Conservation (phyloP, 768 basidiomycete species). For the Amyloporia xantha region DNA sequence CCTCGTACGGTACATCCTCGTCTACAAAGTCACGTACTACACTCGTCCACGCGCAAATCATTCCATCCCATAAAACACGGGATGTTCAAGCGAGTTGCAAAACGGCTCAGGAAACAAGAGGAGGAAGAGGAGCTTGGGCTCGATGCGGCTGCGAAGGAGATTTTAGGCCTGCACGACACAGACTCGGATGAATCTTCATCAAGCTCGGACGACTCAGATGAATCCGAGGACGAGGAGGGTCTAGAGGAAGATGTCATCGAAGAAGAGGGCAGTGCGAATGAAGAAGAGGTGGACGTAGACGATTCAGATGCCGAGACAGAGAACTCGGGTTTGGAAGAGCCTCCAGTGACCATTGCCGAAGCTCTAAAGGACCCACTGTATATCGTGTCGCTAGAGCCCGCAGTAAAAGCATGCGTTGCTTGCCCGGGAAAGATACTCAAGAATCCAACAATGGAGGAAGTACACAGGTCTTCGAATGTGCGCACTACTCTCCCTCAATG, state of each 20-base stretch:
- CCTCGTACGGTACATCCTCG: no score
- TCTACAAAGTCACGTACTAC: no score
- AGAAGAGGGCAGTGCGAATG: slow-evolving; percentile 22
- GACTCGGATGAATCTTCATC: slow-evolving; percentile 64
- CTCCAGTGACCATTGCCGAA: slow-evolving; percentile 47
- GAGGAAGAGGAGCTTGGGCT: slow-evolving; percentile 61
- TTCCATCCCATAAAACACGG: no score
- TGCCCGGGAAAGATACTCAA: slow-evolving; percentile 75
- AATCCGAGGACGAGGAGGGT: slow-evolving; percentile 16
- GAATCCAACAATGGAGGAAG: slow-evolving; percentile 43
- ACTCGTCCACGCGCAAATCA: no score
- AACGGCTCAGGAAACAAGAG: slow-evolving; percentile 51
- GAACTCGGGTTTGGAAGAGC: slow-evolving; percentile 23
- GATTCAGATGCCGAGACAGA: slow-evolving; percentile 16
- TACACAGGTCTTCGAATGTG: slow-evolving; percentile 60
- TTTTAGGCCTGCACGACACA: slow-evolving; percentile 64
- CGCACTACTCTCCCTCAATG: no score
- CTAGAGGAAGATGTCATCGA: slow-evolving; percentile 17
- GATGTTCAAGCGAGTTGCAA: slow-evolving; percentile 81
- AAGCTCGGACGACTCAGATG: slow-evolving; percentile 25
- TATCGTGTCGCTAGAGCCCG: slow-evolving; percentile 47
- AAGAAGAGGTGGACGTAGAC: slow-evolving; percentile 24
- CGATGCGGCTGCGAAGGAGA: slow-evolving; percentile 55
- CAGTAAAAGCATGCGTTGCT: slow-evolving; percentile 51
- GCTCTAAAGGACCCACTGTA: slow-evolving; percentile 62